Base-by-base conservation (phyloP, 2,329 filamentous ascomycete genomes). In the Sclerotinia subarctica region DNA sequence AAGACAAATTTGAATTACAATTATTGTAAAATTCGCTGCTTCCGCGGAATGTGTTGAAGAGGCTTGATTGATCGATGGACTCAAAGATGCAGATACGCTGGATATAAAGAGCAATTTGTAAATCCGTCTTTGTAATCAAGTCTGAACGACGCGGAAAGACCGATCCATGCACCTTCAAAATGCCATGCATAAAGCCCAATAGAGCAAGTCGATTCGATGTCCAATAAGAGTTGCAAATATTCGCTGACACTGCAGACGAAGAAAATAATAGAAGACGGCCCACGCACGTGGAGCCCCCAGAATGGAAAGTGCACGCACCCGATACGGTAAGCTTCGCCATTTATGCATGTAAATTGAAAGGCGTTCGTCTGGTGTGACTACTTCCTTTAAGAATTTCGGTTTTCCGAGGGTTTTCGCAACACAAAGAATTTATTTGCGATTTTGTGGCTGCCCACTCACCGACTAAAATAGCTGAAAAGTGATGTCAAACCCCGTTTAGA, bases 161-260 rank as follows among this genome's bases (percentile, higher is more conserved):
- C 64, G 64, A 66, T 60, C 44, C 24, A 66, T 66, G 54, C 64
- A 44, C 46, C 64, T 52, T 60, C 46, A 52, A 59, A 59, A 52
- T 21, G n/a, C 24, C 35, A 38, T 42, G 35, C 38, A 35, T n/a
- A 13, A 51, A n/a, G n/a, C 54, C 29, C 21, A n/a, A 66, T 49
- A 11, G 21, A 60, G 63, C 19, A n/a, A 51, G n/a, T 59, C 47
- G 64, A 66, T 44, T 60, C 24, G 26, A 21, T 46, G 35, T 10
- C 65, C 57, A 67, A 67, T 66, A 19, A 32, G 17, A 29, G 6
- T n/a, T n/a, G 2, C 10, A 17, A 4, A 7, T 29, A 17, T 5
- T 26, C 17, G 57, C 57, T 67, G 57, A 67, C 65, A 53, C 29
- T 67, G 65, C 65, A 67, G 57, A 53, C 35, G 13, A 7, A 8